Percentiles rank a stretch among this genome's conserved stretches.
phyloP scores from a whole-genome alignment of 768 basidiomycete genomes.

The Amanita subjunquillea region DNA sequence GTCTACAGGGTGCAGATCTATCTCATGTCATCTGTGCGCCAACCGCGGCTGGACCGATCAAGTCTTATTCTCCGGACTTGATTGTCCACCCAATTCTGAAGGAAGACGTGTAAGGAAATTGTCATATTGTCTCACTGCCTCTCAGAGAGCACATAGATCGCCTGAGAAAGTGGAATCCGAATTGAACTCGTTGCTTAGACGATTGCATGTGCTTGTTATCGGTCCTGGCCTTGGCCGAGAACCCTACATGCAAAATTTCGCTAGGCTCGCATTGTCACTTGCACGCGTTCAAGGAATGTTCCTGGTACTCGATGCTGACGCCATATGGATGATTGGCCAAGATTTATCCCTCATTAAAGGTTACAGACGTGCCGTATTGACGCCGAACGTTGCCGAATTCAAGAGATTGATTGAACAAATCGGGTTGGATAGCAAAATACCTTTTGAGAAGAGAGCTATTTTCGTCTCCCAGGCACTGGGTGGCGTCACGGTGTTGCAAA shows the following conservation, averaged over 20 bases:
- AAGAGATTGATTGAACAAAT: conserved; percentile 68
- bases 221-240: conserved; percentile 94
- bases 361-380: conserved; percentile 80
- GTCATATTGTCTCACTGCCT: not conserved
- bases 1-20: conserved; percentile 75
- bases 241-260: conserved; percentile 79
- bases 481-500: conserved; percentile 85
- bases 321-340: conserved; percentile 72
- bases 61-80: conserved; percentile 92
- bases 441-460: conserved; percentile 47
- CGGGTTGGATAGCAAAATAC: conserved; percentile 48
- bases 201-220: conserved; percentile 87
- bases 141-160: conserved; percentile 24
- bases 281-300: conserved; percentile 74
- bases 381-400: conserved; percentile 94
- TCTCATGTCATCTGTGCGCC: conserved; percentile 98
- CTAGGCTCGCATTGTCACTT: conserved; percentile 62
- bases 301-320: conserved; percentile 92
- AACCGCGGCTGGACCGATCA: conserved; percentile 85
- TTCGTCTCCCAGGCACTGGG: conserved; percentile 67
- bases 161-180: conserved; percentile 35
- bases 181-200: conserved; percentile 61
- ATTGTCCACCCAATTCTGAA: conserved; percentile 93
- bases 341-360: conserved; percentile 69
- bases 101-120: conserved; percentile 43